Conservation (phyloP, 2,329 filamentous ascomycete species). For the Plectosphaerella sp. region DNA sequence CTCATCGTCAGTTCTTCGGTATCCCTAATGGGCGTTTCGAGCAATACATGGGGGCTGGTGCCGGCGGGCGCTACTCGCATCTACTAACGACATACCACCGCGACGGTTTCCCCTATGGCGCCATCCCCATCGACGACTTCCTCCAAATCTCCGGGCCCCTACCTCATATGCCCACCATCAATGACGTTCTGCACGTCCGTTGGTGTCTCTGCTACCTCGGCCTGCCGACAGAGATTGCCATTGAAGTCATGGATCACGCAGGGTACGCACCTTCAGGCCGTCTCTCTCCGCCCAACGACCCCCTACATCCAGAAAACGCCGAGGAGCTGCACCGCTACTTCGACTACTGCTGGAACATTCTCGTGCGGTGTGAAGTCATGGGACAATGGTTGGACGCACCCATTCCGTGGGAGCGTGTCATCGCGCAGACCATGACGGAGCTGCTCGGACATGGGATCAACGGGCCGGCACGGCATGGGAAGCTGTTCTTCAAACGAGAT, state of each 20-base stretch:
- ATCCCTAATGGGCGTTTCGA: slow-evolving; percentile 9
- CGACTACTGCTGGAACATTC: slow-evolving; percentile 19
- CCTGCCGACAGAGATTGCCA: slow-evolving; percentile 12
- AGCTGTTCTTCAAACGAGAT: neutral
- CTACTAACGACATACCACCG: neutral
- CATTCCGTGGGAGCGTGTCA: neutral
- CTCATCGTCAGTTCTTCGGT: slow-evolving; percentile 15
- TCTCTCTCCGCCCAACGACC: slow-evolving; percentile 11
- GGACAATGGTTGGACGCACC: neutral
- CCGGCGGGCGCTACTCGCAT: neutral
- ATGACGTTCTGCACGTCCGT: slow-evolving; percentile 4
- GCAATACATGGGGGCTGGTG: neutral
- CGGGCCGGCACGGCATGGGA: neutral
- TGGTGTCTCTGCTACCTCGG: slow-evolving; percentile 6
- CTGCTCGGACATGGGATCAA: neutral
- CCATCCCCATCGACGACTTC: slow-evolving; percentile 7
- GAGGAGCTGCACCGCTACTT: slow-evolving; percentile 19
- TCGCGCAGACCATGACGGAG: neutral
- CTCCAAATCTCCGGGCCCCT: neutral
- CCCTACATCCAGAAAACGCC: slow-evolving; percentile 12
- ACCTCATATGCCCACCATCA: neutral
- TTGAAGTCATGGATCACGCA: slow-evolving; percentile 10
- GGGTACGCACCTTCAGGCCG: slow-evolving; percentile 6
- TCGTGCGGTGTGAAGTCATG: slow-evolving; percentile 17
- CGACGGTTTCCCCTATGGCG: slow-evolving; percentile 5